phyloP scores from a whole-genome alignment of 2,329 filamentous ascomycete genomes.

The Aspergillus persii region DNA sequence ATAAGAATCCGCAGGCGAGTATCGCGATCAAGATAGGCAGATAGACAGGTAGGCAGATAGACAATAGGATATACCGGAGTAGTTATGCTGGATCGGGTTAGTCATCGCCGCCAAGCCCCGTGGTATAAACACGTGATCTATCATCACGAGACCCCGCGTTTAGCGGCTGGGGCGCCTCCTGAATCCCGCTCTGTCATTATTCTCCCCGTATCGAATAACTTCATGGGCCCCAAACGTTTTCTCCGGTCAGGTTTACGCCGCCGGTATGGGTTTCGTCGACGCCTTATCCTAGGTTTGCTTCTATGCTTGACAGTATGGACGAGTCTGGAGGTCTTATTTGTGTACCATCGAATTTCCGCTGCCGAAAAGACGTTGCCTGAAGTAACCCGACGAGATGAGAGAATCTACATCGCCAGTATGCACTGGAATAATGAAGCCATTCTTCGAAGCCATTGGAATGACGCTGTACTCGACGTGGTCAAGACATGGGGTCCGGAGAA shows the following conservation, averaged over 20 bases:
- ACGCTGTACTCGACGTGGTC: conserved; percentile 58
- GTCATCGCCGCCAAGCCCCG: too few species aligned
- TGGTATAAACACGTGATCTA: too few species aligned
- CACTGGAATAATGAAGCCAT: conserved; percentile 66
- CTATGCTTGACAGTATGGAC: conserved; percentile 22
- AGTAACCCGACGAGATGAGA: conserved; percentile 18
- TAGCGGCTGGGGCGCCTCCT: too few species aligned
- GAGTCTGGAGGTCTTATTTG: conserved; percentile 18
- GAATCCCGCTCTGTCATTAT: too few species aligned
- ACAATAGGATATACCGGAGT: too few species aligned
- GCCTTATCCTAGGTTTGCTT: conserved; percentile 17
- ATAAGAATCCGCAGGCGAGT: too few species aligned
- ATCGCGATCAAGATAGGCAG: too few species aligned
- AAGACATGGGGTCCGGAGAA: conserved; percentile 60
- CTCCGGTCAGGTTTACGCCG: neutral
- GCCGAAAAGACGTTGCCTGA: conserved; percentile 10
- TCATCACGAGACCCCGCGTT: too few species aligned
- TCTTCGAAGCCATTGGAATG: conserved; percentile 62
- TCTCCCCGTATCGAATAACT: too few species aligned
- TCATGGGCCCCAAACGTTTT: too few species aligned
- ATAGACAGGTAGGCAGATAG: too few species aligned
- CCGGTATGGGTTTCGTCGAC: conserved; percentile 13
- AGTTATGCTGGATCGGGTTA: too few species aligned
- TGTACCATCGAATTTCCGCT: conserved; percentile 15
- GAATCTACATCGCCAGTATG: conserved; percentile 66